phyloP scores from a whole-genome alignment of 176 grass and related monocot species.

The Ensete ventricosum region DNA sequence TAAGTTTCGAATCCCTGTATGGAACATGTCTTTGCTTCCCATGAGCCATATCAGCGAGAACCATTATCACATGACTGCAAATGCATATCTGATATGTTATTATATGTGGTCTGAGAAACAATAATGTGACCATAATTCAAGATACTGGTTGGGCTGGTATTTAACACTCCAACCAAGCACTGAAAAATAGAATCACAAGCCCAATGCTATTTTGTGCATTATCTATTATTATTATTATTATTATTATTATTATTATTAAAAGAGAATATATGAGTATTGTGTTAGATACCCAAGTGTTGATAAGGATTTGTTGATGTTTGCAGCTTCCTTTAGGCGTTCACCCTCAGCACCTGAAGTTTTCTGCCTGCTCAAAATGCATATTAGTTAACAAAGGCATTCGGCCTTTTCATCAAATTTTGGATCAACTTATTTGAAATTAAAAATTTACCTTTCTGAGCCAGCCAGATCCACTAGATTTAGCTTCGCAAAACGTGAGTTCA shows the following conservation, averaged over 20 bases:
- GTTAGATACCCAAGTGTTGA: slow-evolving; percentile 80
- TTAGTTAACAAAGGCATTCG: neutral
- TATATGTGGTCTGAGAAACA: neutral
- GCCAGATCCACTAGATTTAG: slow-evolving; percentile 95
- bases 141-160: neutral
- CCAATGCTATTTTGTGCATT: no score
- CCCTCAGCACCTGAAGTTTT: slow-evolving; percentile 94
- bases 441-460: slow-evolving; percentile 84
- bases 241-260: no score
- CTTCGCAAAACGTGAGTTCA: slow-evolving; percentile 68
- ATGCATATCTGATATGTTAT: slow-evolving; percentile 8
- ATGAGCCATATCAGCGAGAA: slow-evolving; percentile 85
- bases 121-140: neutral
- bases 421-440: slow-evolving; percentile 3
- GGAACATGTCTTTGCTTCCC: slow-evolving; percentile 82
- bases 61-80: slow-evolving; percentile 95
- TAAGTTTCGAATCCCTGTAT: slow-evolving; percentile 94
- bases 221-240: no score
- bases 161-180: no score
- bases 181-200: no score
- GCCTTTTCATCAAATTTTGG: slow-evolving; percentile 13
- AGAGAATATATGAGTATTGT: slow-evolving; percentile 8
- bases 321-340: slow-evolving; percentile 94
- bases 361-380: slow-evolving; percentile 39
- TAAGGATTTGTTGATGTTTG: slow-evolving; percentile 90